These are phyloP conservation scores for Westerdykella ornata DNA, from an alignment of 2,329 filamentous ascomycete genomes.

Conservation along the genomic window DNA sequence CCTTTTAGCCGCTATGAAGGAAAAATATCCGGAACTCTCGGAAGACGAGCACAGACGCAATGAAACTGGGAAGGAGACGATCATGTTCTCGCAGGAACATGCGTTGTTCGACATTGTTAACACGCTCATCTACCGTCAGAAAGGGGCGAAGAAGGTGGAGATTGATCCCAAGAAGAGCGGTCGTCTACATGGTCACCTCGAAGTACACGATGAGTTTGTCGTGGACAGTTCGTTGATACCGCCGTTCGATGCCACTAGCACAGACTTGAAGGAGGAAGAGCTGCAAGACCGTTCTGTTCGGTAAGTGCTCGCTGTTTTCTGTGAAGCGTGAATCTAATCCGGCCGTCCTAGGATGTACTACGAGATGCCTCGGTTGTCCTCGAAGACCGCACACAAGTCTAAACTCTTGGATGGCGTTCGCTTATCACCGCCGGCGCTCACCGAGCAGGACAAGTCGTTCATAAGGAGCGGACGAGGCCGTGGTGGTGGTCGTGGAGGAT, in stretches of 20 bases:
- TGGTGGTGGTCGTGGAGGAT: constrained; percentile 55
- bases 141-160: constrained; percentile 57
- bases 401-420: constrained; percentile 84
- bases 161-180: constrained; percentile 69
- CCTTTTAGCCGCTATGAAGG: constrained; percentile 72
- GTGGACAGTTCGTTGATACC: constrained; percentile 77
- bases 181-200: constrained; percentile 71
- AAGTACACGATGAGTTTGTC: constrained; percentile 76
- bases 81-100: constrained; percentile 79
- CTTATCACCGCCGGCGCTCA: constrained; percentile 62
- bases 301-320: constrained; percentile 45
- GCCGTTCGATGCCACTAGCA: constrained; percentile 55
- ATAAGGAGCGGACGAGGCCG: constrained; percentile 60
- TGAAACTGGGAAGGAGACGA: constrained; percentile 67
- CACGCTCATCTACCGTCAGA: constrained; percentile 75
- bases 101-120: constrained; percentile 80
- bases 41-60: constrained; percentile 75
- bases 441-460: constrained; percentile 60
- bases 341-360: constrained; percentile 65
- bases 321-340: constrained; percentile 12
- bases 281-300: constrained; percentile 65
- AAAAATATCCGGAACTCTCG: constrained; percentile 72
- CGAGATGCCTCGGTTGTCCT: constrained; percentile 61
- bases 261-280: constrained; percentile 9
- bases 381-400: constrained; percentile 72